Conservation (phyloP, 768 basidiomycete species). For the Auricularia cornea region DNA sequence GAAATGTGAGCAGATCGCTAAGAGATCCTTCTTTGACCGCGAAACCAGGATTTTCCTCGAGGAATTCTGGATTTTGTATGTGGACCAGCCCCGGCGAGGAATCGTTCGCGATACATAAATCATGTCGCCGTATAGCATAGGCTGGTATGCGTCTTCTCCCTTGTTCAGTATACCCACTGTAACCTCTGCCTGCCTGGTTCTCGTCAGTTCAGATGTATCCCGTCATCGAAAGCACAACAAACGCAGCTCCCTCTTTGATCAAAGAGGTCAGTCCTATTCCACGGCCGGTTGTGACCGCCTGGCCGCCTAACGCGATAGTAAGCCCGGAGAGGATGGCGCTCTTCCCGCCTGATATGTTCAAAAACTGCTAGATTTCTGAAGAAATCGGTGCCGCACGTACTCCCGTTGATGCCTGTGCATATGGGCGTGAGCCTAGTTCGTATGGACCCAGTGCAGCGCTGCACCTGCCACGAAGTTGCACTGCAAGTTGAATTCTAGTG, state of each 20-base stretch:
- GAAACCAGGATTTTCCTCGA: conserved; percentile 60
- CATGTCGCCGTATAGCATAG: conserved; percentile 73
- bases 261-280: conserved; percentile 78
- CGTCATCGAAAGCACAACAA: conserved; percentile 17
- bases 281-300: conserved; percentile 81
- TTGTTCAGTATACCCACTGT: conserved; percentile 81
- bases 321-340: conserved; percentile 91
- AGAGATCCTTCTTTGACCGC: conserved; percentile 74
- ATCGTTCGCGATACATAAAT: conserved; percentile 85
- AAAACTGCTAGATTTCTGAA: too few relatives aligned
- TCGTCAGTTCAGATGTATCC: conserved; percentile 18
- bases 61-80: conserved; percentile 76
- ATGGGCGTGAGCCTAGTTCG: background rate
- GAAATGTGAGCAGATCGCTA: conserved; percentile 89
- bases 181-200: conserved; percentile 69
- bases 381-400: conserved; percentile 41
- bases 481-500: conserved; percentile 80
- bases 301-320: conserved; percentile 88
- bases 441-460: conserved; percentile 14
- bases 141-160: conserved; percentile 87
- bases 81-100: conserved; percentile 61
- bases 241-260: conserved; percentile 78
- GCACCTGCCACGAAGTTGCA: conserved; percentile 95
- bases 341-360: conserved; percentile 85
- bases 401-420: conserved; percentile 83